Conservation (phyloP, 352 stramenopile species). For the Bremia lactucae region DNA sequence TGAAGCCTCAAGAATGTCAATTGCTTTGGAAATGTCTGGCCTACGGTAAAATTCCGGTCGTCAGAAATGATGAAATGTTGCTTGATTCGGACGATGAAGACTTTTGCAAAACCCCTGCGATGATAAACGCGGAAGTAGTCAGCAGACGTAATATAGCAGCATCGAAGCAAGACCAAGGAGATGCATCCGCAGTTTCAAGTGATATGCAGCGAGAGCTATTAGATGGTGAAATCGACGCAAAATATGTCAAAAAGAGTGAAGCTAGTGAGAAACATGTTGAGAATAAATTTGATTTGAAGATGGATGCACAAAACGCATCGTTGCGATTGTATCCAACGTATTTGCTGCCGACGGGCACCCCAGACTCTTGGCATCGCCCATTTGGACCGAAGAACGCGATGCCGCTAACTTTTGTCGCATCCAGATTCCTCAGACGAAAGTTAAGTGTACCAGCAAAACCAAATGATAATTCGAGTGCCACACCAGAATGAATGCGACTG, state of each 20-base stretch:
- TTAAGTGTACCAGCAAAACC: no score
- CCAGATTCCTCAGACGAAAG: slow-evolving; percentile 46
- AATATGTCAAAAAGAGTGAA: slow-evolving; percentile 1
- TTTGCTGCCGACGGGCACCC: slow-evolving; percentile 24
- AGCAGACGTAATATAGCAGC: not conserved
- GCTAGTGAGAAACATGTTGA: slow-evolving; percentile 3
- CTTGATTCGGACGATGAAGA: slow-evolving; percentile 45
- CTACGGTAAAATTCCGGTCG: slow-evolving; percentile 27
- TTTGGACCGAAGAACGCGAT: slow-evolving; percentile 34
- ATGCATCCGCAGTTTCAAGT: not conserved
- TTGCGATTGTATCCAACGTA: slow-evolving; percentile 37
- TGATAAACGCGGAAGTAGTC: slow-evolving; percentile 17
- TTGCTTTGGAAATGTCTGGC: slow-evolving; percentile 64
- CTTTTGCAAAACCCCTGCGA: slow-evolving; percentile 18
- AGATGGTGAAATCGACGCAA: no score
- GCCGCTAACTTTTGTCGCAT: slow-evolving; percentile 43
- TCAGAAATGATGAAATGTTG: slow-evolving; percentile 15
- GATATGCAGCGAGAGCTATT: no score
- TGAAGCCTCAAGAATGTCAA: slow-evolving; percentile 36
- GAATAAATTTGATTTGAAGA: not conserved
- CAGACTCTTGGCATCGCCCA: slow-evolving; percentile 27
- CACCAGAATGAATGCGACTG: no score
- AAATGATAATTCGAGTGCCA: no score
- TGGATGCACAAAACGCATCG: slow-evolving; percentile 1
- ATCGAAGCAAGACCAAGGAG: not conserved